phyloP scores from a whole-genome alignment of 2,329 filamentous ascomycete species.

The Coniochaeta pulveracea region DNA sequence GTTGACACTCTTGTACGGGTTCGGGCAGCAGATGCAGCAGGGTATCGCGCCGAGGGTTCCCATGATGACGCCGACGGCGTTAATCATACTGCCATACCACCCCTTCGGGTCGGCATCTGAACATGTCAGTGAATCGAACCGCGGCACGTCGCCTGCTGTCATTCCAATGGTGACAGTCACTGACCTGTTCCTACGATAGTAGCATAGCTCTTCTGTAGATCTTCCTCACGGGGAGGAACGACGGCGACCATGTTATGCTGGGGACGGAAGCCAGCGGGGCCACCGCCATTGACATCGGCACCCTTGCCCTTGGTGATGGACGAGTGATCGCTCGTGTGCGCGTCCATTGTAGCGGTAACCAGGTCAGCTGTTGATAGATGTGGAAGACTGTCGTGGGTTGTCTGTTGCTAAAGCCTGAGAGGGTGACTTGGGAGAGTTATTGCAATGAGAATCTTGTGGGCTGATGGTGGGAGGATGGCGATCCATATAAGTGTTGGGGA shows the following conservation, averaged over 20 bases:
- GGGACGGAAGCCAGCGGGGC: conserved; percentile 30
- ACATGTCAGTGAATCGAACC: neutral
- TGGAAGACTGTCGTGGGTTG: too few species aligned
- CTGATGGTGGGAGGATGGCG: too few species aligned
- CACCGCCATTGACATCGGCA: conserved; percentile 7
- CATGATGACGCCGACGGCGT: conserved; percentile 60
- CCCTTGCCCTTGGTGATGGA: conserved; percentile 10
- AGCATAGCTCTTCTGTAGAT: conserved; percentile 77
- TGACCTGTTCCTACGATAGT: conserved; percentile 18
- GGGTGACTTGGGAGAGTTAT: too few species aligned
- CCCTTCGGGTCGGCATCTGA: conserved; percentile 58
- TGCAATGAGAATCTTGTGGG: too few species aligned
- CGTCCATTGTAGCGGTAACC: conserved; percentile 1
- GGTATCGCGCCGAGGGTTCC: conserved; percentile 79
- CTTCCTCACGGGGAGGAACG: conserved; percentile 68
- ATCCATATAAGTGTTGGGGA: too few species aligned
- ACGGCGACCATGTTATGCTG: conserved; percentile 51
- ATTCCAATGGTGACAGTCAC: too few species aligned
- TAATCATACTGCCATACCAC: conserved; percentile 87
- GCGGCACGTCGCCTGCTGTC: too few species aligned
- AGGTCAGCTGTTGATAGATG: too few species aligned
- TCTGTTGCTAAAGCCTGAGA: too few species aligned
- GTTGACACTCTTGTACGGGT: conserved; percentile 84
- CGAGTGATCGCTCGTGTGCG: conserved; percentile 5
- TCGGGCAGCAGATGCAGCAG: conserved; percentile 85